Conservation (phyloP, 1,284 basidiomycete species). For the Tilletia caries region DNA sequence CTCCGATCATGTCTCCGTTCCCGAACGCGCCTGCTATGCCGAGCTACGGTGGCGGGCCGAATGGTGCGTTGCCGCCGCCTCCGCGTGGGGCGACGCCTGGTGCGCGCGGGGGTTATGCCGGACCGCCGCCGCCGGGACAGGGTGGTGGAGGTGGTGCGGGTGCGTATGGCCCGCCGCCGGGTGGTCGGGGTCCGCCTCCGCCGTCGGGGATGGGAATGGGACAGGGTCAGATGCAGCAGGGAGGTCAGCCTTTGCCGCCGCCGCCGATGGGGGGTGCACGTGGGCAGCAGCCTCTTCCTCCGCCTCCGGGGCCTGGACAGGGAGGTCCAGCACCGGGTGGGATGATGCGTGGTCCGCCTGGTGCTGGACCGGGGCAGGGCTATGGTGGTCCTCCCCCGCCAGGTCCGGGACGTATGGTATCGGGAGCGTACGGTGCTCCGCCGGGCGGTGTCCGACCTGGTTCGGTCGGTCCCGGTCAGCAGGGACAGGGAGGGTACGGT, state of each 20-base stretch:
- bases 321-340: background rate
- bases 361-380: background rate
- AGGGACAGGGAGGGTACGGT: slow-evolving; percentile 16
- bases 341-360: no score
- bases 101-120: slow-evolving; percentile 22
- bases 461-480: slow-evolving; percentile 26
- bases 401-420: slow-evolving; percentile 7
- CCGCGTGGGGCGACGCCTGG: slow-evolving; percentile 38
- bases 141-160: slow-evolving; percentile 14
- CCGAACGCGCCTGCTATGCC: slow-evolving; percentile 61
- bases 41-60: slow-evolving; percentile 29
- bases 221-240: no score
- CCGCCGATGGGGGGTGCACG: slow-evolving; percentile 29
- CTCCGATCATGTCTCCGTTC: slow-evolving; percentile 77
- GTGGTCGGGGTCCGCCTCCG: slow-evolving; percentile 20
- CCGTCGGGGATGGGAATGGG: no score
- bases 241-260: no score
- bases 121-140: slow-evolving; percentile 11
- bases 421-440: slow-evolving; percentile 54
- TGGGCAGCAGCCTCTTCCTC: slow-evolving; percentile 19
- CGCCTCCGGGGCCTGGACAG: background rate
- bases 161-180: slow-evolving; percentile 16
- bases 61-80: slow-evolving; percentile 41
- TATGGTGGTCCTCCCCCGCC: slow-evolving; percentile 7
- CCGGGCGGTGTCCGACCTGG: slow-evolving; percentile 50